Percentiles rank a stretch among this genome's conserved stretches.
Evolutionary conservation across 1,139 yeast genomes (phyloP).

Genomic region (Pichia cactophila): DNA sequence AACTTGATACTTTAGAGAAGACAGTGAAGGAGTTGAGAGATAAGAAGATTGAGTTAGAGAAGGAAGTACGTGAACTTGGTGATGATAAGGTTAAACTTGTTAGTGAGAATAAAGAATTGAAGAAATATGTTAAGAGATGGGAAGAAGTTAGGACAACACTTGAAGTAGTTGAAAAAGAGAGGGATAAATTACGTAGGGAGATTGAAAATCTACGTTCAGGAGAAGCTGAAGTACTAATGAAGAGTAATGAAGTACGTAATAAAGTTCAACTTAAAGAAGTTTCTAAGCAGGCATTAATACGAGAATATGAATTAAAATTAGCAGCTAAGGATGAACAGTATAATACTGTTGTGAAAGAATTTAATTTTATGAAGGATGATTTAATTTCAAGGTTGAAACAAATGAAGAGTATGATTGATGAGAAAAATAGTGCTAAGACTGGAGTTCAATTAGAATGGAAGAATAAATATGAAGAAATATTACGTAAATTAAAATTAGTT

Average conservation of each 20-base stretch:
- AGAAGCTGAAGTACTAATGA: slow-evolving; percentile 4
- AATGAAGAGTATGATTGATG: slow-evolving; percentile 15
- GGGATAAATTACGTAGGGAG: not conserved
- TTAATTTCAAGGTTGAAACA: slow-evolving; percentile 22
- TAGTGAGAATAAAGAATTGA: slow-evolving; percentile 3
- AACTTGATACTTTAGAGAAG: slow-evolving; percentile 11
- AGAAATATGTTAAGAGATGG: not conserved
- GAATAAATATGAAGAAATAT: slow-evolving; percentile 13
- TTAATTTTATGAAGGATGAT: slow-evolving; percentile 28
- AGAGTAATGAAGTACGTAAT: slow-evolving; percentile 3
- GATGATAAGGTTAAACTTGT: slow-evolving; percentile 7
- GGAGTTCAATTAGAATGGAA: slow-evolving; percentile 15
- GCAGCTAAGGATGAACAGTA: slow-evolving; percentile 11
- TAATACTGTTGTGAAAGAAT: slow-evolving; percentile 20
- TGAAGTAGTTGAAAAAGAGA: slow-evolving; percentile 8
- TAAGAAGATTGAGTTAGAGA: slow-evolving; percentile 11
- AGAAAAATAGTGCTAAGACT: slow-evolving; percentile 17
- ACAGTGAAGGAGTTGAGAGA: slow-evolving; percentile 8
- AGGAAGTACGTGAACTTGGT: slow-evolving; percentile 13
- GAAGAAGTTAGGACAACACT: slow-evolving; percentile 13
- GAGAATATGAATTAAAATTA: slow-evolving; percentile 5
- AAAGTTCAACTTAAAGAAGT: slow-evolving; percentile 1
- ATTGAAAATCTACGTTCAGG: slow-evolving; percentile 1
- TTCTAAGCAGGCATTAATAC: not conserved
- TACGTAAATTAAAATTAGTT: slow-evolving; percentile 12